Evolutionary conservation across 2,329 filamentous ascomycete species (phyloP), one percentile per base, ranked within the genome.

Genomic region (Elsinoe arachidis): DNA sequence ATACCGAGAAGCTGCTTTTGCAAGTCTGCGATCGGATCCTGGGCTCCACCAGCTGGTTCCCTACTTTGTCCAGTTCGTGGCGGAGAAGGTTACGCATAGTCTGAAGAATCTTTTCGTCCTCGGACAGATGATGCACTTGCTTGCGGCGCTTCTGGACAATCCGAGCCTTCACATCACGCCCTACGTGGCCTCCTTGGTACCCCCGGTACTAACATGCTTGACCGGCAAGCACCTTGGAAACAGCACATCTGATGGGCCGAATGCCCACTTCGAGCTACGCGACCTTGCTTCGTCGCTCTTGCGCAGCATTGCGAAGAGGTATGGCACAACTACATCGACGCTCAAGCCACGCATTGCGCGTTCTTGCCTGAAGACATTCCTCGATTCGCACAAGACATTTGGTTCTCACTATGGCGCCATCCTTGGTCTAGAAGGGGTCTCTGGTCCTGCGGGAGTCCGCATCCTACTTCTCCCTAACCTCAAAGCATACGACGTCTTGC

Each of bases 1-100:
- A 61, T 85, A 95, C 68, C 86, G 92, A 55, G 83, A 87, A 52
- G 90, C 93, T 0, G 93, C 90, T 0, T 80, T 96, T 34, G 86
- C 88, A 55, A 95, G 89, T 23, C 82, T 99, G 21, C 81, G 86
- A 52, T 87, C 90, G 58, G 93, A 99, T 67, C 90, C 93, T 0
- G 92, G 92, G 37, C 81, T 97, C 38, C 93, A 99, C 69, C 93
- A 99, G 72, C 82, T 99, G 9, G 85, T 96, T 26, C 93, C 93
- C 0, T 99, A 99, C 73, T 96, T 97, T 66, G 86, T 96, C 59
- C 90, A 95, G 70, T 97, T 96, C 71, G 87, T 97, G 66, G 86
- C 90, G 17, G 92, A 96, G 70, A 93, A 96, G 72, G 90, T 99
- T 53, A 97, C 93, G 1, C 93, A 99, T 70, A 87, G 86, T 63